Evolutionary conservation across 257 asterid species (phyloP).

Genomic region (Gentiana dahurica): DNA sequence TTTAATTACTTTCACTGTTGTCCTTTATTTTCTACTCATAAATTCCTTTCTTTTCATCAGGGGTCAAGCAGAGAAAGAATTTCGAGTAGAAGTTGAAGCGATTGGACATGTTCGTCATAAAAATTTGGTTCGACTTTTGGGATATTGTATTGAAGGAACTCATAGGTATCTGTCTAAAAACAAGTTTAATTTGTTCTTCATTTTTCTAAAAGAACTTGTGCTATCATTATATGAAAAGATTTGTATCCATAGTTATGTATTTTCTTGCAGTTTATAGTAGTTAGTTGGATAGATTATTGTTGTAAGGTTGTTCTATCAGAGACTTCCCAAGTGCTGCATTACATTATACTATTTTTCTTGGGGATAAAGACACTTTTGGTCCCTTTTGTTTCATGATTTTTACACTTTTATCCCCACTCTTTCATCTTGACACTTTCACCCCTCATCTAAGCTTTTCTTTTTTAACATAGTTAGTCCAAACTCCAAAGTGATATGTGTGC

Average conservation of each 20-base stretch:
- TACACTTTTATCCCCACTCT: no score
- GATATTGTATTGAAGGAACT: slow-evolving; percentile 98
- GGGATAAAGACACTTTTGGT: no score
- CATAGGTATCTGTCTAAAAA: slow-evolving; percentile 49
- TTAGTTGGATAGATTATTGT: no score
- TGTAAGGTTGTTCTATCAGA: no score
- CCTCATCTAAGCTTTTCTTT: no score
- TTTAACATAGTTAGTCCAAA: no score
- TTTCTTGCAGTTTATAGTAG: neutral
- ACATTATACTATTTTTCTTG: no score
- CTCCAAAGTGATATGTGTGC: no score
- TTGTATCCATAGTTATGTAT: neutral
- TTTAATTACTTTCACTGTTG: neutral
- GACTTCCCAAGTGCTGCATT: no score
- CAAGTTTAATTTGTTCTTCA: neutral
- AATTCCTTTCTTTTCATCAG: slow-evolving; percentile 21
- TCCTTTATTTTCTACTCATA: slow-evolving; percentile 4
- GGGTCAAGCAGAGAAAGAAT: slow-evolving; percentile 98
- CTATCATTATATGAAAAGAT: neutral
- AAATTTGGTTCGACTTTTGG: slow-evolving; percentile 89
- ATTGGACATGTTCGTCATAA: slow-evolving; percentile 94
- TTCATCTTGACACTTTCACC: no score
- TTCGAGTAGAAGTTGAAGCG: slow-evolving; percentile 93
- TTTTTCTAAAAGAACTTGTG: neutral
- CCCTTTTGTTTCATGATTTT: no score